These are phyloP conservation scores for Leptographium radiaticola DNA, from an alignment of 2,329 filamentous ascomycete species.

Conservation along the genomic window DNA sequence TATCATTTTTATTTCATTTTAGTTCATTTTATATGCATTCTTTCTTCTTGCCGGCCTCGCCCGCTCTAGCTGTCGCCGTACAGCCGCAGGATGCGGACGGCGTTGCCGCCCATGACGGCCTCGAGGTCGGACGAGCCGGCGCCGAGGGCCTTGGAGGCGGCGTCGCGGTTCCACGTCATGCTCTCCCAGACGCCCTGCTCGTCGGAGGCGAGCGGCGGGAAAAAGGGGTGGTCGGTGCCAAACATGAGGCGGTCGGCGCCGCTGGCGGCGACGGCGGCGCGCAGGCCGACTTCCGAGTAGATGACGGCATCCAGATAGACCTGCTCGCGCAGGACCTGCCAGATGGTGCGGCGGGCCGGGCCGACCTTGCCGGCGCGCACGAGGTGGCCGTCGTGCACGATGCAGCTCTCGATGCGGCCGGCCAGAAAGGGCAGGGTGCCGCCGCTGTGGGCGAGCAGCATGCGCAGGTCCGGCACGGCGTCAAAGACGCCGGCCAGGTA, in stretches of 20 bases:
- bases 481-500: conserved; percentile 79
- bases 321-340: conserved; percentile 52
- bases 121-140: conserved; percentile 5
- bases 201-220: conserved; percentile 51
- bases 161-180: conserved; percentile 41
- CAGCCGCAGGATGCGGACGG: conserved; percentile 10
- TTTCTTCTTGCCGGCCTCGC: not conserved
- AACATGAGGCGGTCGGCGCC: conserved; percentile 60
- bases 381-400: conserved; percentile 68
- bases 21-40: not conserved
- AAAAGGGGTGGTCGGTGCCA: conserved; percentile 75
- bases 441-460: conserved; percentile 78
- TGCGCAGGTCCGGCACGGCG: conserved; percentile 50
- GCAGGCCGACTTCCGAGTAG: conserved; percentile 61
- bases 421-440: conserved; percentile 83
- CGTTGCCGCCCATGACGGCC: conserved; percentile 13
- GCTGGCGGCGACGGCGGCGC: conserved; percentile 53
- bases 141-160: conserved; percentile 19
- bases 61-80: conserved; percentile 3
- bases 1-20: not conserved
- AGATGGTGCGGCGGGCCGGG: conserved; percentile 34
- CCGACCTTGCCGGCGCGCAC: conserved; percentile 44
- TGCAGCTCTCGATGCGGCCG: conserved; percentile 76
- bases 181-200: conserved; percentile 57
- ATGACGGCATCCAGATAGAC: conserved; percentile 82